Evolutionary conservation across 805 yeast genomes (phyloP).

Genomic region (Schizosaccharomyces lindneri): DNA sequence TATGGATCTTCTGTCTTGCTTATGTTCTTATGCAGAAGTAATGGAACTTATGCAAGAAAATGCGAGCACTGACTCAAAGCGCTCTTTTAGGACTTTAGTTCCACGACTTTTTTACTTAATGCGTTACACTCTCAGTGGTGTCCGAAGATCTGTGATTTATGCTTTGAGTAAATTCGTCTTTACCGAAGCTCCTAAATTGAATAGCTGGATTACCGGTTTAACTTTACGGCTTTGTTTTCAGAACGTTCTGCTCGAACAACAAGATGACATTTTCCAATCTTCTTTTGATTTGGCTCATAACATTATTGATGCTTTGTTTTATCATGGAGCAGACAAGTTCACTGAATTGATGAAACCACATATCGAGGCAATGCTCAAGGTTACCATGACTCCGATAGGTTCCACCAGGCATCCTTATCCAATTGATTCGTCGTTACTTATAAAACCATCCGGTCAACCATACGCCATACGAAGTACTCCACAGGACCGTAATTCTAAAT

Average conservation of each 20-base stretch:
- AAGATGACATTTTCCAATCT: constrained; percentile 37
- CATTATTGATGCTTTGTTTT: constrained; percentile 16
- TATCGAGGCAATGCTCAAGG: constrained; percentile 23
- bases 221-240: constrained; percentile 59
- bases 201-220: constrained; percentile 57
- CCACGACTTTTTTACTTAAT: constrained; percentile 81
- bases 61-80: constrained; percentile 24
- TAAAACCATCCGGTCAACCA: constrained; percentile 53
- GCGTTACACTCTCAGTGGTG: constrained; percentile 80
- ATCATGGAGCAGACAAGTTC: not conserved
- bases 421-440: constrained; percentile 49
- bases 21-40: constrained; percentile 63
- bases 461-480: constrained; percentile 4
- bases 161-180: constrained; percentile 52
- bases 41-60: constrained; percentile 41
- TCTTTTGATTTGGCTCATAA: constrained; percentile 37
- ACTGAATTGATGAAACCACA: not conserved
- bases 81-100: constrained; percentile 49
- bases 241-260: constrained; percentile 73
- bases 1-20: constrained; percentile 73
- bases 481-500: not conserved
- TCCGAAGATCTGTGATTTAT: constrained; percentile 64
- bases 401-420: constrained; percentile 66
- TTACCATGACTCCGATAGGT: constrained; percentile 85
- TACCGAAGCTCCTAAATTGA: constrained; percentile 18